Evolutionary conservation across 2,329 filamentous ascomycete genomes (phyloP).

Genomic region (Nothophoma quercina): DNA sequence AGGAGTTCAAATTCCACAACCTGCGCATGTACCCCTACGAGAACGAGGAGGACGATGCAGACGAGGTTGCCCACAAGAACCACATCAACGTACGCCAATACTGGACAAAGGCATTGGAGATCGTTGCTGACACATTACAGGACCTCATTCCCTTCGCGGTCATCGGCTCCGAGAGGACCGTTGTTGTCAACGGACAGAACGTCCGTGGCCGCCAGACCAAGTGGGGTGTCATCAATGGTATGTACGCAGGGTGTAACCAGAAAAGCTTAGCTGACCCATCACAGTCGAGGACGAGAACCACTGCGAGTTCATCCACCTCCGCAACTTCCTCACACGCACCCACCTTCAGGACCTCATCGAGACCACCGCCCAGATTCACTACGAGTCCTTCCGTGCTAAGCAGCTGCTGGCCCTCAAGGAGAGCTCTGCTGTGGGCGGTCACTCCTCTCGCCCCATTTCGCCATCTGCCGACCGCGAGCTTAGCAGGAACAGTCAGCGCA

Average conservation of each 20-base stretch:
- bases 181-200: conserved; percentile 96
- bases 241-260: background rate
- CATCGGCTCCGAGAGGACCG: conserved; percentile 96
- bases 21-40: conserved; percentile 99
- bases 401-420: conserved; percentile 98
- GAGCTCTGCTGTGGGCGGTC: conserved; percentile 82
- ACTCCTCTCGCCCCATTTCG: conserved; percentile 91
- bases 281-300: conserved; percentile 95
- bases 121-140: conserved; percentile 60
- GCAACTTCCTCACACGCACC: conserved; percentile 97
- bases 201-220: conserved; percentile 98
- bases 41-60: conserved; percentile 97
- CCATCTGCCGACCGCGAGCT: conserved; percentile 93
- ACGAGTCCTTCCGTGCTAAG: conserved; percentile 99
- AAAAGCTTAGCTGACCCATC: conserved; percentile 21
- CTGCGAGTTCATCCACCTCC: conserved; percentile 98
- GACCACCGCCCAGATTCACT: conserved; percentile 99
- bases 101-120: background rate
- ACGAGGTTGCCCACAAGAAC: conserved; percentile 90
- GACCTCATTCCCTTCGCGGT: conserved; percentile 96
- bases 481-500: conserved; percentile 94
- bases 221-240: conserved; percentile 94
- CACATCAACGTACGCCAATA: conserved; percentile 83
- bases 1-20: conserved; percentile 99
- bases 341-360: conserved; percentile 99